Evolutionary conservation across 2,329 filamentous ascomycete species (phyloP), one percentile per base, ranked within the genome.

Genomic region (Aureobasidium sp.): DNA sequence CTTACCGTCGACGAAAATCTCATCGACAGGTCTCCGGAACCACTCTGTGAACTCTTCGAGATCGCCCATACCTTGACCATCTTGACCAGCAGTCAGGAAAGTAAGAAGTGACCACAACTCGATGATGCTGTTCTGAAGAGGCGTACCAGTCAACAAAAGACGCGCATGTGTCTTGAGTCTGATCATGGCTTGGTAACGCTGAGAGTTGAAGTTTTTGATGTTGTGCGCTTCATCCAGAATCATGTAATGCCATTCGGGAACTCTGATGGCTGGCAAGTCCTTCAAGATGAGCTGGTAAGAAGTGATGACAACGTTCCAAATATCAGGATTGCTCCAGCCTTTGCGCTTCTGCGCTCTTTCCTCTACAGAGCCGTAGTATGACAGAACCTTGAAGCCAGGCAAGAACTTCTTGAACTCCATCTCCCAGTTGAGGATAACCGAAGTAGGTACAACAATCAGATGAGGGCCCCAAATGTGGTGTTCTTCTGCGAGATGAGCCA

Each of bases 361-460:
- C 67, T 97, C 91, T 68, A 92, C 89, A 45, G 88, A 90, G 47
- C 95, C 94, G 72, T 97, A 99, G 76, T 99, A 99, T 0, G 92
- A 94, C 63, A 99, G 80, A 61, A 99, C 96, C 72, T 97, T 97
- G 80, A 99, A 99, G 0, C 94, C 93, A 3, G 95, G 94, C 62
- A 92, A 90, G 85, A 93, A 99, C 73, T 99, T 99, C 72, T 97
- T 97, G 81, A 99, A 99, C 75, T 99, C 94, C 89, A 97, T 97
- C 74, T 99, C 95, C 94, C 94, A 99, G 72, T 99, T 99, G 66
- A 99, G 84, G 82, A 99, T 97, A 53, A 99, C 95, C 74, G 92
- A 97, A 2, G 94, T 99, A 1, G 94, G 94, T 2, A 99, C 94
- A 64, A 99, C 89, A 53, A 99, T 90, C 29, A 99, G 79, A 78